A percentile compares a stretch with the other conserved stretches of the same genome.
phyloP scores from a whole-genome alignment of 352 stramenopile species.

The Blastocystis sp. region DNA sequence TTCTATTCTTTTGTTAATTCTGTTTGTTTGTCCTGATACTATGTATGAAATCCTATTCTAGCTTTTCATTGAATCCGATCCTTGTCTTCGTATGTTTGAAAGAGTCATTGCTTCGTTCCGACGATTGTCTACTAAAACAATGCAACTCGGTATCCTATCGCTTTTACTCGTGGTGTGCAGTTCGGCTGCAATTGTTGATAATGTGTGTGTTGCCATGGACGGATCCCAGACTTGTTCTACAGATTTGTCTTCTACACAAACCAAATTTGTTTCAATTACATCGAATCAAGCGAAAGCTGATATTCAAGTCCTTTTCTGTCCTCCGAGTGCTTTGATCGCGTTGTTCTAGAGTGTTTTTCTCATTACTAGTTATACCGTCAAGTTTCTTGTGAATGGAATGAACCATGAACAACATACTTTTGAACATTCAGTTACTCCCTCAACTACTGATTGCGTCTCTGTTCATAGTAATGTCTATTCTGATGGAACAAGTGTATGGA shows the following conservation, averaged over 20 bases:
- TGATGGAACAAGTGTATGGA: not conserved
- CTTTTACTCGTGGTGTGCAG: not conserved
- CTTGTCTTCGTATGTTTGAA: no score
- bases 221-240: not conserved
- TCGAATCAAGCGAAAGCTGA: not conserved
- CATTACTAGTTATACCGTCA: not conserved
- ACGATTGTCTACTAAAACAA: no score
- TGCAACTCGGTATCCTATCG: no score
- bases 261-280: not conserved
- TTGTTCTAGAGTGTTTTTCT: not conserved
- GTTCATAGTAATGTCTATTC: not conserved
- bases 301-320: slow-evolving; percentile 1
- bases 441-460: not conserved
- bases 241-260: not conserved
- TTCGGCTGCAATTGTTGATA: not conserved
- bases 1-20: no score
- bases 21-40: no score
- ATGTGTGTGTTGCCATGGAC: not conserved
- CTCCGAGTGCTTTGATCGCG: not conserved
- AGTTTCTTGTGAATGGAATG: not conserved
- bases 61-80: no score
- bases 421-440: not conserved
- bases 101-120: no score
- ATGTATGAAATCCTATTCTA: no score
- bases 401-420: not conserved